Evolutionary conservation across 2,329 filamentous ascomycete genomes (phyloP).

Genomic region (Lanzia echinophila): DNA sequence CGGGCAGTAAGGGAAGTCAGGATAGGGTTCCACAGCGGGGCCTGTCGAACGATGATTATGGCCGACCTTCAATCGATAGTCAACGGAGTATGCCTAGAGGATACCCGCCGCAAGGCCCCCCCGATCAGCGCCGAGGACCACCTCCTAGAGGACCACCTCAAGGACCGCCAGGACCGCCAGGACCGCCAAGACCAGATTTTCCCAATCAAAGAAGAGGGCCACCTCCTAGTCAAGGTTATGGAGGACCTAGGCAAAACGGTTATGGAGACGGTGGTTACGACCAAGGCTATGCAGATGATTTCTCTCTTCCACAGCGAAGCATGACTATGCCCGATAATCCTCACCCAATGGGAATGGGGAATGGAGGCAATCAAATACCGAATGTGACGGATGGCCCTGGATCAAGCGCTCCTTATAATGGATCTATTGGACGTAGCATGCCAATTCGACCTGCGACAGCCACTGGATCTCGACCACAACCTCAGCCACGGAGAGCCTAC

Average conservation of each 20-base stretch:
- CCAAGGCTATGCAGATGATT: conserved; percentile 33
- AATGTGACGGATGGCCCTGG: conserved; percentile 21
- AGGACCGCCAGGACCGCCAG: conserved; percentile 15
- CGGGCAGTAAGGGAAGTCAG: conserved; percentile 22
- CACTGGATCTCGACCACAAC: conserved; percentile 44
- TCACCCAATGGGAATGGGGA: conserved; percentile 33
- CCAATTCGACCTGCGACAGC: conserved; percentile 51
- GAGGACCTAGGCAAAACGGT: conserved; percentile 19
- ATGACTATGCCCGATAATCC: conserved; percentile 52
- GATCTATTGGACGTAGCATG: conserved; percentile 38
- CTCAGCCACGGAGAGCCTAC: conserved; percentile 49
- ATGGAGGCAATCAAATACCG: conserved; percentile 23
- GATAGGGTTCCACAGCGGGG: conserved; percentile 13
- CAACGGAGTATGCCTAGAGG: conserved; percentile 20
- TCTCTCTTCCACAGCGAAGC: conserved; percentile 48
- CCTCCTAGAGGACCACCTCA: conserved; percentile 12
- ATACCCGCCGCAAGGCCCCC: conserved; percentile 19
- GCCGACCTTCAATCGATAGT: conserved; percentile 22
- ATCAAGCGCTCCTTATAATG: conserved; percentile 40
- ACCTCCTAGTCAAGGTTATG: conserved; percentile 14
- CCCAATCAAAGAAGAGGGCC: conserved; percentile 1
- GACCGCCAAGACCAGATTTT: conserved; percentile 10
- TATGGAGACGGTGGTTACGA: conserved; percentile 25
- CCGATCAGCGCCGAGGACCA: conserved; percentile 20
- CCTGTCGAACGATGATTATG: conserved; percentile 21